Percentiles rank a stretch among this genome's conserved stretches.
Evolutionary conservation across 2,329 filamentous ascomycete species (phyloP).

Genomic region (Huntiella omanensis): DNA sequence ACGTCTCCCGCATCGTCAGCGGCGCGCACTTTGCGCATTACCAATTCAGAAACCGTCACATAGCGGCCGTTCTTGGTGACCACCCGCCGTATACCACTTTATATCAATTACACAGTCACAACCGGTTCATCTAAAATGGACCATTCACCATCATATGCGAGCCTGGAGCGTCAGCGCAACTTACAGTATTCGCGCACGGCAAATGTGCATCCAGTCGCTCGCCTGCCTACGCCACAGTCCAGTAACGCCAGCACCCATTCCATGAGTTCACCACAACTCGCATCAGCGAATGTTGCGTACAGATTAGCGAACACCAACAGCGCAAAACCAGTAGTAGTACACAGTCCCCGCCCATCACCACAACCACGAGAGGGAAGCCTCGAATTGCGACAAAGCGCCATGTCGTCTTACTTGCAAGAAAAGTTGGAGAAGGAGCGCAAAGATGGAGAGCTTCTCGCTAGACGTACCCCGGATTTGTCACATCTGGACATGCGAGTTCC

Average conservation of each 20-base stretch:
- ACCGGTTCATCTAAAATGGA: conserved; percentile 8
- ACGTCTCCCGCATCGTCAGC: not conserved
- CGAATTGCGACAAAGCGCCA: conserved; percentile 23
- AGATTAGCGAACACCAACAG: conserved; percentile 23
- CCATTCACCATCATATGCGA: conserved; percentile 22
- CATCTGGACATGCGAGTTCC: conserved; percentile 7
- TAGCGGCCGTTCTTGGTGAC: not conserved
- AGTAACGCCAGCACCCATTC: conserved; percentile 25
- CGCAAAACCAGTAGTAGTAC: conserved; percentile 18
- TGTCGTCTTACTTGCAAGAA: conserved; percentile 36
- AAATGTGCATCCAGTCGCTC: conserved; percentile 8
- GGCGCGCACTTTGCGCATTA: not conserved
- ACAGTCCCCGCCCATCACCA: conserved; percentile 23
- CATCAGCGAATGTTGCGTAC: conserved; percentile 18
- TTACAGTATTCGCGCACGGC: conserved; percentile 16
- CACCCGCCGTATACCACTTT: not conserved
- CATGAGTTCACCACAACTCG: conserved; percentile 19
- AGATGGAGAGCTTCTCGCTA: conserved; percentile 13
- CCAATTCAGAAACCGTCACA: not conserved
- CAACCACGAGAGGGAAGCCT: conserved; percentile 23
- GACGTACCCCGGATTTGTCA: conserved; percentile 8
- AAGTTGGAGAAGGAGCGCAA: conserved; percentile 28
- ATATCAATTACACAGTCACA: not conserved
- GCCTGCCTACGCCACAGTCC: conserved; percentile 20
- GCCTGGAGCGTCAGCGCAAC: conserved; percentile 29